phyloP scores from a whole-genome alignment of 352 stramenopile species.

The Phytopythium aichiense region DNA sequence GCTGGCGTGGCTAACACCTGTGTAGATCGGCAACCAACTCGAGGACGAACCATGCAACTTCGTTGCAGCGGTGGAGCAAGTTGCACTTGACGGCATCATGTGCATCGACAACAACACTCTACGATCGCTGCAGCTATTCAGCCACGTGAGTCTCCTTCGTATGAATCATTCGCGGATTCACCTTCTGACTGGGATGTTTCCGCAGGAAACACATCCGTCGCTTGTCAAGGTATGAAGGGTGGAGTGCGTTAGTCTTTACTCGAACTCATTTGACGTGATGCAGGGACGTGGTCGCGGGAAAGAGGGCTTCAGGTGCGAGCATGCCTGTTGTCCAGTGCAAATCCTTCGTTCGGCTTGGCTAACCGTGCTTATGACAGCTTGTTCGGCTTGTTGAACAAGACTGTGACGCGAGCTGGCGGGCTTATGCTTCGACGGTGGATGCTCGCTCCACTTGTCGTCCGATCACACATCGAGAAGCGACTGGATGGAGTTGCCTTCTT shows the following conservation, averaged over 20 bases:
- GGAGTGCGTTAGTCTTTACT: no score
- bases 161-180: background rate
- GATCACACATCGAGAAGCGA: conserved; percentile 43
- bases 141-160: conserved; percentile 32
- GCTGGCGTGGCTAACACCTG: background rate
- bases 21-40: conserved; percentile 79
- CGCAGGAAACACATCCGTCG: conserved; percentile 74
- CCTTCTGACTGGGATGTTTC: conserved; percentile 6
- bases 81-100: conserved; percentile 76
- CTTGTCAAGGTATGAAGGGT: conserved; percentile 52
- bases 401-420: conserved; percentile 62
- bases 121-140: conserved; percentile 82
- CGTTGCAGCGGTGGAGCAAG: conserved; percentile 57
- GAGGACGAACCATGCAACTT: conserved; percentile 50
- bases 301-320: conserved; percentile 81
- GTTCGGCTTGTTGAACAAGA: conserved; percentile 76
- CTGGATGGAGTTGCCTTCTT: conserved; percentile 64
- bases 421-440: conserved; percentile 74
- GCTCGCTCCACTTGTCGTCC: conserved; percentile 59
- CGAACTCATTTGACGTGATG: background rate
- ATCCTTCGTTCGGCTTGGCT: background rate
- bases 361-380: conserved; percentile 31
- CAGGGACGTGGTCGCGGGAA: conserved; percentile 70
- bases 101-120: conserved; percentile 69
- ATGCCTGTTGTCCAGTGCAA: background rate